A percentile compares a stretch with the other conserved stretches of the same genome.
These are phyloP conservation scores for Thermochaetoides thermophila DNA, from an alignment of 495 filamentous ascomycete genomes.

Conservation along the genomic window DNA sequence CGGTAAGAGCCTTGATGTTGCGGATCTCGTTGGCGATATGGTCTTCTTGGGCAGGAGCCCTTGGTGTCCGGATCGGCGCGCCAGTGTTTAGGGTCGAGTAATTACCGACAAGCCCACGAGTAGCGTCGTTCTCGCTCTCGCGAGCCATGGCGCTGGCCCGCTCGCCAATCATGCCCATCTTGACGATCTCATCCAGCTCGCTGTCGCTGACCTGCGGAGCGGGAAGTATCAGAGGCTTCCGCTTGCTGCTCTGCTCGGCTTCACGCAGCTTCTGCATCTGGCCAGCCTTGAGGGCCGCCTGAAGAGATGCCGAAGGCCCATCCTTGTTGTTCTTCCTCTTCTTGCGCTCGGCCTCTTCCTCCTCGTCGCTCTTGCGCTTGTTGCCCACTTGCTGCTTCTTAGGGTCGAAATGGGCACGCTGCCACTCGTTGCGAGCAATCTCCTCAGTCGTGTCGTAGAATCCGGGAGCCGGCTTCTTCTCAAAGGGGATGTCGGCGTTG, in stretches of 20 bases:
- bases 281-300: conserved; percentile 84
- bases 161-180: conserved; percentile 93
- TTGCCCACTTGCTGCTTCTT: conserved; percentile 90
- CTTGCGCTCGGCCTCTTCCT: conserved; percentile 71
- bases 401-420: conserved; percentile 81
- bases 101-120: conserved; percentile 70
- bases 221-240: conserved; percentile 63
- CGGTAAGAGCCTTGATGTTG: conserved; percentile 83
- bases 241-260: conserved; percentile 90
- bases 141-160: conserved; percentile 63
- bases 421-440: conserved; percentile 62
- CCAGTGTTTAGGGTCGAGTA: conserved; percentile 65
- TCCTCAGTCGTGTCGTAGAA: conserved; percentile 92
- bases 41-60: conserved; percentile 83
- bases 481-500: conserved; percentile 96
- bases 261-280: conserved; percentile 94
- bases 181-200: conserved; percentile 94
- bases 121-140: conserved; percentile 71
- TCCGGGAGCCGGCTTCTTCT: conserved; percentile 75
- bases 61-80: conserved; percentile 82
- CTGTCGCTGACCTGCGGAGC: conserved; percentile 80
- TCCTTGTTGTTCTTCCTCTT: conserved; percentile 75
- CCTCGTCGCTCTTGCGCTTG: conserved; percentile 83
- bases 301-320: conserved; percentile 54
- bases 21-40: conserved; percentile 90